Conservation (phyloP, 2,329 filamentous ascomycete genomes). For the Claviceps spartinae region DNA sequence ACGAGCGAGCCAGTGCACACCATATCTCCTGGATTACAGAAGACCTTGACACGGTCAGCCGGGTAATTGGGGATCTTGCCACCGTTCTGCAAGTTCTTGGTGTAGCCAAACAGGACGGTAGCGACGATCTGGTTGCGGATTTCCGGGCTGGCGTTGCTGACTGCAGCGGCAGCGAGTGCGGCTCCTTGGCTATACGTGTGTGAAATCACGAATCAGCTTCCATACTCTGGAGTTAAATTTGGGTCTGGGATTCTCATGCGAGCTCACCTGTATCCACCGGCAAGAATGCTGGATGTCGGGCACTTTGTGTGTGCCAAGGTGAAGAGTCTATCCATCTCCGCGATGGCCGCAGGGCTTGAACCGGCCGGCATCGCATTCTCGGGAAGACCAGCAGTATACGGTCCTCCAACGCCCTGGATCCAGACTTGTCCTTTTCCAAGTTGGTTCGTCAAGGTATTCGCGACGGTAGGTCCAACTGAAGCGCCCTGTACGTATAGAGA, state of each 20-base stretch:
- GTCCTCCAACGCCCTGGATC: constrained; percentile 30
- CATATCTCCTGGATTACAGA: constrained; percentile 22
- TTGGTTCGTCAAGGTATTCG: constrained; percentile 14
- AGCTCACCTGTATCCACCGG: constrained; percentile 23
- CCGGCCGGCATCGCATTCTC: constrained; percentile 25
- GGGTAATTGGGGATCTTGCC: constrained; percentile 26
- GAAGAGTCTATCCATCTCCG: constrained; percentile 27
- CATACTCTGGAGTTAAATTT: background rate
- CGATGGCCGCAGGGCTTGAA: constrained; percentile 23
- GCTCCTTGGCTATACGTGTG: constrained; percentile 22
- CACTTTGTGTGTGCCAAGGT: constrained; percentile 27
- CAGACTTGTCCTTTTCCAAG: constrained; percentile 18
- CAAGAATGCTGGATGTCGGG: constrained; percentile 27
- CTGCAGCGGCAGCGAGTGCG: constrained; percentile 27
- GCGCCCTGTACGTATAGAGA: background rate
- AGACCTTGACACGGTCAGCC: constrained; percentile 20
- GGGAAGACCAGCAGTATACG: constrained; percentile 23
- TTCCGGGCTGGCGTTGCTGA: constrained; percentile 19
- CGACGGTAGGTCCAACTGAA: constrained; percentile 15
- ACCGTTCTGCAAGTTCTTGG: constrained; percentile 28
- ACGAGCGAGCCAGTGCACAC: constrained; percentile 24
- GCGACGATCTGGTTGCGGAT: constrained; percentile 23
- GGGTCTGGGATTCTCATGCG: background rate
- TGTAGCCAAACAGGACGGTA: constrained; percentile 26
- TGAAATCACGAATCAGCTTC: background rate